Percentiles rank a stretch among this genome's conserved stretches.
phyloP scores from a whole-genome alignment of 805 yeast species.

The Wickerhamiella alocasiicola region DNA sequence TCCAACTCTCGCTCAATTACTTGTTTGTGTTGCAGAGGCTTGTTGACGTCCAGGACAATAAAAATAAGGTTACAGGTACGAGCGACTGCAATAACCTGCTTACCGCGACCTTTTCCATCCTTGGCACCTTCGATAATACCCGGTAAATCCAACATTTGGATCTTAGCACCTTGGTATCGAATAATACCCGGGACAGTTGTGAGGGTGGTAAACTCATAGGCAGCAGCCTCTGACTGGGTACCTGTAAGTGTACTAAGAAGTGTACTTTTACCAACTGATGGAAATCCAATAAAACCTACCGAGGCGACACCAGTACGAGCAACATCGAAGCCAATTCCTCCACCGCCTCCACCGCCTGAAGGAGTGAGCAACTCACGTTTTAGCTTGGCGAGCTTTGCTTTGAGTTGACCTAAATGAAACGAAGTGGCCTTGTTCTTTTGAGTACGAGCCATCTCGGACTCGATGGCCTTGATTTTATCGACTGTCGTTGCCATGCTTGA shows the following conservation, averaged over 20 bases:
- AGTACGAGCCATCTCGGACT: conserved; percentile 95
- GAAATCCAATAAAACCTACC: conserved; percentile 96
- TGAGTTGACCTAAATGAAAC: conserved; percentile 92
- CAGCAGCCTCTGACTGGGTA: conserved; percentile 95
- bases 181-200: conserved; percentile 97
- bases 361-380: conserved; percentile 81
- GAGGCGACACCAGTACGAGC: conserved; percentile 98
- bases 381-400: conserved; percentile 90
- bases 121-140: conserved; percentile 98
- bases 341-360: conserved; percentile 70
- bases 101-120: conserved; percentile 95
- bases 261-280: conserved; percentile 77
- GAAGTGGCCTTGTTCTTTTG: conserved; percentile 97
- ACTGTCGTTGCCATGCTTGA: conserved; percentile 58
- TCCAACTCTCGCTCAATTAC: conserved; percentile 91
- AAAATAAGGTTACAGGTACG: conserved; percentile 89
- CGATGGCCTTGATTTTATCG: conserved; percentile 59
- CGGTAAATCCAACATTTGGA: conserved; percentile 96
- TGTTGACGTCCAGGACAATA: conserved; percentile 89
- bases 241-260: conserved; percentile 81
- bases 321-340: conserved; percentile 93
- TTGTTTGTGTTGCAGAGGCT: conserved; percentile 87
- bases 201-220: conserved; percentile 89
- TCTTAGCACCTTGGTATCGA: conserved; percentile 91
- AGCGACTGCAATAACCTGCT: conserved; percentile 99